Base-by-base conservation (phyloP, 495 filamentous ascomycete genomes). In the Astrothelium subdiscretum region DNA sequence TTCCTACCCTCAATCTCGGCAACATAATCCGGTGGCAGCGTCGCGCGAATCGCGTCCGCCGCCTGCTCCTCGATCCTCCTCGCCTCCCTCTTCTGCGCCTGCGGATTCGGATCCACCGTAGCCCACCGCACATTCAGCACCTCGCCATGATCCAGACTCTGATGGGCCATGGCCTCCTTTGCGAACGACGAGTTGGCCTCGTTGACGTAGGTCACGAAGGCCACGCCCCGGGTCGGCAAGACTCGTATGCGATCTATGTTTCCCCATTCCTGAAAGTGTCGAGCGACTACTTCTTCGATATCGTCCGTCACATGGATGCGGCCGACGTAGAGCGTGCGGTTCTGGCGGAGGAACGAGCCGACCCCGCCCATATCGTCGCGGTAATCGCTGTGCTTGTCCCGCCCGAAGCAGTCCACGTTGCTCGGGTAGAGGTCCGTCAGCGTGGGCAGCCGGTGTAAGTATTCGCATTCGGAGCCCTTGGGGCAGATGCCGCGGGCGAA, bases 51-150 rank as follows among this genome's bases (percentile, higher is more conserved):
- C 11, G 95, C 95, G 70, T 97, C 95, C 0, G 94, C 95, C n/a
- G 95, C 95, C 74, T 97, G 92, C 72, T 99, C 95, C 74, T 99
- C 95, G 58, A 99, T 85, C 20, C 86, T 79, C 35, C 89, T 79
- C 22, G 89, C 92, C 71, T 99, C 95, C 35, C 95, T 83, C 66
- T 94, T 92, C 72, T 96, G 92, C 11, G 94, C 90, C 80, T 90
- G 83, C 0, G 95, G 95, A 66, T 99, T 99, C 22, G 95, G 95
- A 71, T 99, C 95, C 2, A 87, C 87, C 0, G 94, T 97, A 26
- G 95, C 94, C 95, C 95, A 99, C 38, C 95, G 80, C 18, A 99
- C 94, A 69, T 99, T 99, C 1, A 98, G 75, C 35, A 97, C 87
- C 74, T 98, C 94, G 62, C 81, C 83, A 66, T 97, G 87, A 63